These are phyloP conservation scores for Brassica cretica DNA, from an alignment of 345 rosid genomes.

Conservation along the genomic window DNA sequence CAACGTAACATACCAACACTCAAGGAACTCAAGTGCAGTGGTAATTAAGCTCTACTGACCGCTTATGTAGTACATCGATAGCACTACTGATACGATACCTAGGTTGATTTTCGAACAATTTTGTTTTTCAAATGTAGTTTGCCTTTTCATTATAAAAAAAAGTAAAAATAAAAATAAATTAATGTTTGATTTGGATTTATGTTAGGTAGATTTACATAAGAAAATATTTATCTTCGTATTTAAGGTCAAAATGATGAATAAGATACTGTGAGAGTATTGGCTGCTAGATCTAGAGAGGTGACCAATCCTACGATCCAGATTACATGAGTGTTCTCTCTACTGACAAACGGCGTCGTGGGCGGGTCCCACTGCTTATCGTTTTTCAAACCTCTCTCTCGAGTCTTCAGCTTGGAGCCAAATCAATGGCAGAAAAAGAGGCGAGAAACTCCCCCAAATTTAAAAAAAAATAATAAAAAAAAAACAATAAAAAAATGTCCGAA, in stretches of 20 bases:
- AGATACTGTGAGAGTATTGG: neutral
- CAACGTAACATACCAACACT: too few relatives aligned
- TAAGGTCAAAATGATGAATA: slow-evolving; percentile 10
- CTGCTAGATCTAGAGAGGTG: slow-evolving; percentile 23
- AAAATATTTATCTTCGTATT: neutral
- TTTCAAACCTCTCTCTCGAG: slow-evolving; percentile 19
- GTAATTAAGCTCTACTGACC: too few relatives aligned
- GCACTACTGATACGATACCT: too few relatives aligned
- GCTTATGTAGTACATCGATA: too few relatives aligned
- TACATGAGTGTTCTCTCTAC: neutral
- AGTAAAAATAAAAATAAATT: too few relatives aligned
- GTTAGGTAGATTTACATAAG: neutral
- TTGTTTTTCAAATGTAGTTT: too few relatives aligned
- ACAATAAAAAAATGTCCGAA: neutral
- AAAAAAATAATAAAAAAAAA: neutral
- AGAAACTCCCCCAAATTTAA: neutral
- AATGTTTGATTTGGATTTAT: neutral
- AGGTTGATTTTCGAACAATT: too few relatives aligned
- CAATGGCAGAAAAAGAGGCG: slow-evolving; percentile 22
- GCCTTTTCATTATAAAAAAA: neutral
- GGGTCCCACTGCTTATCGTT: slow-evolving; percentile 29
- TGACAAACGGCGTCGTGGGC: slow-evolving; percentile 33
- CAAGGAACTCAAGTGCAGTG: too few relatives aligned
- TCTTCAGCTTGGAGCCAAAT: slow-evolving; percentile 35
- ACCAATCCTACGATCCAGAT: slow-evolving; percentile 25